A percentile compares a stretch with the other conserved stretches of the same genome.
Conservation (phyloP, 2,329 filamentous ascomycete species). For the Penicillium frequentans region DNA sequence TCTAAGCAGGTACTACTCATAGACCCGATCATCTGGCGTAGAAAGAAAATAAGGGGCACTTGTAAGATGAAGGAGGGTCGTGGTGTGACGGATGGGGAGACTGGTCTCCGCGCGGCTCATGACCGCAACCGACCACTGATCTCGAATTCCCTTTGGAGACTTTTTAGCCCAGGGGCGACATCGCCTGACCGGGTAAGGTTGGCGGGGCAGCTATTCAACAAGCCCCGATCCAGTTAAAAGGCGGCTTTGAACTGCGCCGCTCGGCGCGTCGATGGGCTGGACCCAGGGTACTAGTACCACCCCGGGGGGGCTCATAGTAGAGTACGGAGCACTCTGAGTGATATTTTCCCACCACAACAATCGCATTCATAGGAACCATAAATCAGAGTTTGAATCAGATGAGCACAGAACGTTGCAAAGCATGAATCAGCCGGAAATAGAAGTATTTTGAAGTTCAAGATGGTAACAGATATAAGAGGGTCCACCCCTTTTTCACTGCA, state of each 20-base stretch:
- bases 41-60: background rate
- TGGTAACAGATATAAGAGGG: background rate
- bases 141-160: background rate
- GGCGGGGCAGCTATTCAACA: constrained; percentile 15
- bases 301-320: background rate
- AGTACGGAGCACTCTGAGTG: background rate
- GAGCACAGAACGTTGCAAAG: background rate
- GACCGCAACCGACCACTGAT: constrained; percentile 9
- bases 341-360: background rate
- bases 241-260: constrained; percentile 5
- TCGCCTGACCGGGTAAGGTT: constrained; percentile 18
- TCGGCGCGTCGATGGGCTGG: background rate
- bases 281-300: background rate
- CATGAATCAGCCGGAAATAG: background rate
- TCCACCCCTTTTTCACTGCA: constrained; percentile 26
- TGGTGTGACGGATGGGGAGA: constrained; percentile 11
- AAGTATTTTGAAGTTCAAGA: background rate
- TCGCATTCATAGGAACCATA: background rate
- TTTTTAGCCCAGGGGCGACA: constrained; percentile 12
- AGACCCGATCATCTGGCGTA: background rate
- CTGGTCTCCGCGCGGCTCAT: background rate
- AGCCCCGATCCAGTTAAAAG: constrained; percentile 15
- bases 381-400: too few relatives aligned
- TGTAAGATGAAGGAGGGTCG: background rate
- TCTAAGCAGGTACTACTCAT: background rate